Evolutionary conservation across 2,329 filamentous ascomycete species (phyloP).

Genomic region (Fusarium globosum): DNA sequence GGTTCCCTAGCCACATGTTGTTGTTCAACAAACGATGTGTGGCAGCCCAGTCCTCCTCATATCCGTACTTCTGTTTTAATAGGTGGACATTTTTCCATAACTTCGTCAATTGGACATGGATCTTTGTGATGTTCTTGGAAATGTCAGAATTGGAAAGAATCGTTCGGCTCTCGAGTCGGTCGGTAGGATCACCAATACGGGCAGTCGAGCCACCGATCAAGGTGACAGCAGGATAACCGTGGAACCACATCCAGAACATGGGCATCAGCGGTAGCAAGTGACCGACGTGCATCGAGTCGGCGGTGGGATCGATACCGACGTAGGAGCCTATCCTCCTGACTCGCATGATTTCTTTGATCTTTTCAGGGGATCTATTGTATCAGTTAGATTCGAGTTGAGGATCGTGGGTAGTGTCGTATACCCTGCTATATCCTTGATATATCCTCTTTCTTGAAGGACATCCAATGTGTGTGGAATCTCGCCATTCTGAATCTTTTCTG

Average conservation of each 20-base stretch:
- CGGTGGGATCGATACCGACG: slow-evolving; percentile 85
- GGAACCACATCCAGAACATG: slow-evolving; percentile 84
- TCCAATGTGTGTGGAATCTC: slow-evolving; percentile 67
- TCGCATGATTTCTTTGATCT: slow-evolving; percentile 72
- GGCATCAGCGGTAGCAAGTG: slow-evolving; percentile 86
- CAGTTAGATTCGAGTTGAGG: slow-evolving; percentile 1
- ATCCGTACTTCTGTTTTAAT: slow-evolving; percentile 74
- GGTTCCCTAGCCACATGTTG: slow-evolving; percentile 80
- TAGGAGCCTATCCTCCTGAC: slow-evolving; percentile 77
- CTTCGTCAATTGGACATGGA: slow-evolving; percentile 75
- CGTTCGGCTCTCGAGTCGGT: slow-evolving; percentile 71
- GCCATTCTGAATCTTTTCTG: slow-evolving; percentile 61
- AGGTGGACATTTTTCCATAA: slow-evolving; percentile 79
- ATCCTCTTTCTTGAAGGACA: slow-evolving; percentile 76
- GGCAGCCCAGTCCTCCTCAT: slow-evolving; percentile 71
- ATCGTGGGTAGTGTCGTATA: slow-evolving; percentile 52
- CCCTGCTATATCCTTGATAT: slow-evolving; percentile 80
- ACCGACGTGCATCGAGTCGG: slow-evolving; percentile 81
- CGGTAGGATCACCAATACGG: slow-evolving; percentile 82
- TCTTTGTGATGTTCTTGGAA: slow-evolving; percentile 72
- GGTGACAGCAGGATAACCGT: slow-evolving; percentile 75
- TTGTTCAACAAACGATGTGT: slow-evolving; percentile 81
- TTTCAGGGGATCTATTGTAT: slow-evolving; percentile 55
- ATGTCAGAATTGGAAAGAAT: slow-evolving; percentile 62
- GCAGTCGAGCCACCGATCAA: slow-evolving; percentile 81